Evolutionary conservation across 495 filamentous ascomycete species (phyloP), one percentile per base, ranked within the genome.

Genomic region (Talaromyces stipitatus): DNA sequence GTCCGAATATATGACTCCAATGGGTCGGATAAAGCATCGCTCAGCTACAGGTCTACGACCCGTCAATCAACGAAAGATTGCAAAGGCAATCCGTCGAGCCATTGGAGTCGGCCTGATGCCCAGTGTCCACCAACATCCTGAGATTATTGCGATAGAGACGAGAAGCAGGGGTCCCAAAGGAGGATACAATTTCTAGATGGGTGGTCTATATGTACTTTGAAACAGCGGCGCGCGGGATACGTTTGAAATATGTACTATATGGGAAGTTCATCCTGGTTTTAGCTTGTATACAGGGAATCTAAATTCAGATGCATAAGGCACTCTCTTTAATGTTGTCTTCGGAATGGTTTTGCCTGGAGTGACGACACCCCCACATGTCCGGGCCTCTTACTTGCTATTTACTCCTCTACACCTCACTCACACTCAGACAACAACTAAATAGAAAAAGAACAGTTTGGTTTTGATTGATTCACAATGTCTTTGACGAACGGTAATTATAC

Each of bases 51-150:
- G 92, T 4, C 74, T 97, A 54, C 79, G 90, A 36, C 85, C 87
- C 20, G 87, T 89, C 51, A 97, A 97, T 74, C 94, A 98, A 74
- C 78, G 94, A 55, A 87, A 88, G 69, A 85, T 97, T 66, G 88
- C 92, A 26, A 97, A 94, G 75, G 91, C 94, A 23, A 87, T 98
- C 52, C 77, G 95, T 61, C 79, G 94, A 61, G 85, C 89, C 32
- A 85, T 97, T 63, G 94, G 91, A 4, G 75, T 96, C 58, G 94
- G 94, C 2, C 75, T 98, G 41, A 88, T 97, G 84, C 95, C 94
- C 9, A 91, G 86, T 70, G 88, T 95, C 54, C 91, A 98, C 77
- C 71, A 77, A 59, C 95, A 98, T 72, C 94, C 94, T n/a, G 90
- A 97, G 70, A 76, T 97, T 26, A 66, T 98, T 64, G 75, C 75